A percentile compares a stretch with the other conserved stretches of the same genome.
These are phyloP conservation scores for Wickerhamiella dianesei DNA, from an alignment of 805 yeast genomes.

Conservation along the genomic window DNA sequence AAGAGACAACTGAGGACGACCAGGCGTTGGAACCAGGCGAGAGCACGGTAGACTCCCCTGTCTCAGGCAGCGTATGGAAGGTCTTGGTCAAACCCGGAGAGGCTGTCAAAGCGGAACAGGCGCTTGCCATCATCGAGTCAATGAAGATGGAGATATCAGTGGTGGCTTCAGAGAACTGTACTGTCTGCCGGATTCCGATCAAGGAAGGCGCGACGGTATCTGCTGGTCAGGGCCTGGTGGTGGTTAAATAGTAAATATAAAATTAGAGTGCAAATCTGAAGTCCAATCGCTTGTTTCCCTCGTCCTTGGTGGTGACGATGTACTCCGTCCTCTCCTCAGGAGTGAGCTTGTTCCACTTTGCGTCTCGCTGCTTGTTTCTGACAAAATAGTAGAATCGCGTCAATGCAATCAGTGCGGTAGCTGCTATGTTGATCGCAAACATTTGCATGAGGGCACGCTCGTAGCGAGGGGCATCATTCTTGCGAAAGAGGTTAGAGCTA, in stretches of 20 bases:
- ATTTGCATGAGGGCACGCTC: constrained; percentile 36
- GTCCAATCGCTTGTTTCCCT: constrained; percentile 48
- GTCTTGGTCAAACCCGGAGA: constrained; percentile 70
- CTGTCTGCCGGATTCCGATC: constrained; percentile 32
- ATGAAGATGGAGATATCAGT: constrained; percentile 97
- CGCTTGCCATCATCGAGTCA: constrained; percentile 81
- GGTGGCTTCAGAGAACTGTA: constrained; percentile 36
- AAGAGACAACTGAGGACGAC: constrained; percentile 30
- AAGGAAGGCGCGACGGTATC: constrained; percentile 89
- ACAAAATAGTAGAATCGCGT: constrained; percentile 25
- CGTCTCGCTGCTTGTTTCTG: constrained; percentile 26
- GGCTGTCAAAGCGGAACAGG: constrained; percentile 56
- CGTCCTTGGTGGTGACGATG: constrained; percentile 33
- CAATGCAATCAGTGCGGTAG: constrained; percentile 13
- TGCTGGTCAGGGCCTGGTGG: constrained; percentile 87
- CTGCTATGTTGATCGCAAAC: constrained; percentile 19
- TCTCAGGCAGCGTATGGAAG: constrained; percentile 87
- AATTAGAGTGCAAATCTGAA: constrained; percentile 24
- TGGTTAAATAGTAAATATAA: constrained; percentile 31
- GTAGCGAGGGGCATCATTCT: constrained; percentile 45
- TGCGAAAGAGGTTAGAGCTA: constrained; percentile 41
- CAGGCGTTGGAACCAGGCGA: constrained; percentile 62
- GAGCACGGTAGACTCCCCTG: constrained; percentile 67
- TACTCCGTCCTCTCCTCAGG: constrained; percentile 39
- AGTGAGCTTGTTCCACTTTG: constrained; percentile 39